These are phyloP conservation scores for Zoysia japonica DNA, from an alignment of 176 grass and related monocot species.

Conservation along the genomic window DNA sequence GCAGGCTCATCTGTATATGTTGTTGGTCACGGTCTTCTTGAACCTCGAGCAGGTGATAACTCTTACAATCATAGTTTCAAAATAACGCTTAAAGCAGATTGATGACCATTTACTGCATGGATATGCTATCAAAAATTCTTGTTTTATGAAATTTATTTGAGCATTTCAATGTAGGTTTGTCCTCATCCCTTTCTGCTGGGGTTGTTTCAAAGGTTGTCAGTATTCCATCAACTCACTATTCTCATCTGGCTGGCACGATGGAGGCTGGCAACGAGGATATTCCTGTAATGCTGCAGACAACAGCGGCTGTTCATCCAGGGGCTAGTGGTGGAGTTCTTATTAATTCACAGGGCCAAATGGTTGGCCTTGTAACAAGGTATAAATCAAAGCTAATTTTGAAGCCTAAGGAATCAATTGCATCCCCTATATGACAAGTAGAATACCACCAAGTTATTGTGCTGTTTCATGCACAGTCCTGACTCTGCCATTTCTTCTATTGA, in stretches of 20 bases:
- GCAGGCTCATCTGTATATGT: constrained; percentile 65
- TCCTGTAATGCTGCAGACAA: constrained; percentile 95
- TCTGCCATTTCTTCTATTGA: constrained; percentile 4
- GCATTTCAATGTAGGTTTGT: constrained; percentile 54
- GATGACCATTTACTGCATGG: constrained; percentile 31
- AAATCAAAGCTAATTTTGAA: constrained; percentile 16
- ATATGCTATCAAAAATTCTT: constrained; percentile 9
- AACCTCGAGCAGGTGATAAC: constrained; percentile 78
- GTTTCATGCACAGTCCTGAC: neutral
- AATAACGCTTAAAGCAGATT: constrained; percentile 21
- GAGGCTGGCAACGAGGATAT: constrained; percentile 44
- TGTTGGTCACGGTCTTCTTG: constrained; percentile 89
- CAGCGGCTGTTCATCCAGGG: constrained; percentile 88
- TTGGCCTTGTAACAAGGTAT: constrained; percentile 92
- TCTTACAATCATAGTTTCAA: constrained; percentile 15
- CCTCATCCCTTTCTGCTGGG: constrained; percentile 73
- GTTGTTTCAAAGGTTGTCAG: constrained; percentile 77
- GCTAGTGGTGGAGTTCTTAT: constrained; percentile 83
- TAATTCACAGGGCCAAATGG: constrained; percentile 74
- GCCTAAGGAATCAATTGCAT: neutral
- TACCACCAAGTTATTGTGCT: neutral
- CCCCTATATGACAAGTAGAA: neutral
- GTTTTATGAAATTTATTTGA: constrained; percentile 22
- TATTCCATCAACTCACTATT: constrained; percentile 45
- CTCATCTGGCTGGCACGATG: constrained; percentile 22